These are phyloP conservation scores for Penicillium longicatenatum DNA, from an alignment of 495 filamentous ascomycete species.

Conservation along the genomic window DNA sequence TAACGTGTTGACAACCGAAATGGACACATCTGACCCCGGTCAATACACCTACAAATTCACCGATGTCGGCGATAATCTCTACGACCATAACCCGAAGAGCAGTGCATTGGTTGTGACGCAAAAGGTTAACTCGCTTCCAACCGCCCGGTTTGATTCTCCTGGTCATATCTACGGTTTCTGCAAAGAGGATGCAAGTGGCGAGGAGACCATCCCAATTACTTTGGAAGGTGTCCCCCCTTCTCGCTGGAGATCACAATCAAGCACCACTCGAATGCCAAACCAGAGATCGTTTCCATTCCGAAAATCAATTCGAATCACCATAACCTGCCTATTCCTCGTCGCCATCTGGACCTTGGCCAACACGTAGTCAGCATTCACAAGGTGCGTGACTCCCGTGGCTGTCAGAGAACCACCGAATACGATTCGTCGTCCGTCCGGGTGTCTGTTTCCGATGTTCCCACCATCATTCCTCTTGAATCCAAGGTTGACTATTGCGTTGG, in stretches of 20 bases:
- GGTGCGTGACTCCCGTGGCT: conserved; percentile 83
- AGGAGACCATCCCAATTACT: conserved; percentile 83
- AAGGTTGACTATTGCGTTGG: conserved; percentile 91
- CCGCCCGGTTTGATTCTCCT: conserved; percentile 76
- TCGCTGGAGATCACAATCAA: conserved; percentile 87
- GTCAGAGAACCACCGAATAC: conserved; percentile 68
- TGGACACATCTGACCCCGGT: conserved; percentile 83
- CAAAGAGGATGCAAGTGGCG: conserved; percentile 74
- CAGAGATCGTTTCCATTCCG: conserved; percentile 76
- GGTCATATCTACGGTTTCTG: conserved; percentile 97
- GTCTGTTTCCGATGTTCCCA: conserved; percentile 86
- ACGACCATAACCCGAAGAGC: conserved; percentile 69
- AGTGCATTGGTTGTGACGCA: conserved; percentile 70
- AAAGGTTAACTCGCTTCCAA: conserved; percentile 76
- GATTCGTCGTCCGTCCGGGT: conserved; percentile 76
- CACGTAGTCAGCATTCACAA: conserved; percentile 86
- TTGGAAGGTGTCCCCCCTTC: conserved; percentile 88
- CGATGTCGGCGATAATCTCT: conserved; percentile 77
- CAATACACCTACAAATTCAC: conserved; percentile 83
- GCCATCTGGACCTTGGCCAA: conserved; percentile 77
- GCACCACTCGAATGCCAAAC: conserved; percentile 76
- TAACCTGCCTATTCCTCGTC: conserved; percentile 79
- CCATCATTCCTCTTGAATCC: conserved; percentile 84
- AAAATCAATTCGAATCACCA: conserved; percentile 72
- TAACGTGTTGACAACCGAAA: conserved; percentile 68